These are phyloP conservation scores for Moringa oleifera DNA, from an alignment of 345 rosid genomes.

Conservation along the genomic window DNA sequence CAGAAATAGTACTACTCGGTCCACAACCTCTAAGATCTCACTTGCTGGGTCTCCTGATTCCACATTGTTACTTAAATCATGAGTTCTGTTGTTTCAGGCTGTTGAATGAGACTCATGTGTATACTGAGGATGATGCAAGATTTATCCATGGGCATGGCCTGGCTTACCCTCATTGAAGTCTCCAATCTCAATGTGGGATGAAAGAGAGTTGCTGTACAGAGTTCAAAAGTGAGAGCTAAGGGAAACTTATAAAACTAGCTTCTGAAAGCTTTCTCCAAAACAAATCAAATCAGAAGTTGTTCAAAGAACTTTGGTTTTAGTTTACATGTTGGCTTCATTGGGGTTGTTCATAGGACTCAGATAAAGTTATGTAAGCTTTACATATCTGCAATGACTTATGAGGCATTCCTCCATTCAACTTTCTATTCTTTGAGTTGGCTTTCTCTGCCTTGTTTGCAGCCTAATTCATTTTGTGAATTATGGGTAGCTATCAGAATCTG, in stretches of 20 bases:
- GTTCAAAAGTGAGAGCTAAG: background rate
- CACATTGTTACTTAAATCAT: too few relatives aligned
- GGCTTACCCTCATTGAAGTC: slow-evolving; percentile 45
- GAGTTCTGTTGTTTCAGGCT: slow-evolving; percentile 43
- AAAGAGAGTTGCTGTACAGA: slow-evolving; percentile 25
- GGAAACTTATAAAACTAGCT: background rate
- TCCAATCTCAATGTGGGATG: slow-evolving; percentile 1
- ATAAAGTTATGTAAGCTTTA: slow-evolving; percentile 12
- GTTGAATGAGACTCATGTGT: slow-evolving; percentile 81
- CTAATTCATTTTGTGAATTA: background rate
- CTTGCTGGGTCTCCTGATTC: too few relatives aligned
- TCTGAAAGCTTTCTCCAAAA: slow-evolving; percentile 9
- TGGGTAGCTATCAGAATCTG: too few relatives aligned
- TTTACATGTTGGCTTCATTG: slow-evolving; percentile 16
- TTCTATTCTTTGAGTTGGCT: background rate
- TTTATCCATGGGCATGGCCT: slow-evolving; percentile 92
- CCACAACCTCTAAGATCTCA: too few relatives aligned
- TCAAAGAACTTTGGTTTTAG: slow-evolving; percentile 14
- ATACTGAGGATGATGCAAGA: slow-evolving; percentile 85
- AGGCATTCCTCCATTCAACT: slow-evolving; percentile 28
- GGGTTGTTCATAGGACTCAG: slow-evolving; percentile 13
- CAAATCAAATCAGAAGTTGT: slow-evolving; percentile 13
- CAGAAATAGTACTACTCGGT: too few relatives aligned
- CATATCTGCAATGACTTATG: slow-evolving; percentile 15
- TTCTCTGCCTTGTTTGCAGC: too few relatives aligned